A percentile compares a stretch with the other conserved stretches of the same genome.
Evolutionary conservation across 73 alveolate genomes (phyloP).

Genomic region (Paramecium bursaria): DNA sequence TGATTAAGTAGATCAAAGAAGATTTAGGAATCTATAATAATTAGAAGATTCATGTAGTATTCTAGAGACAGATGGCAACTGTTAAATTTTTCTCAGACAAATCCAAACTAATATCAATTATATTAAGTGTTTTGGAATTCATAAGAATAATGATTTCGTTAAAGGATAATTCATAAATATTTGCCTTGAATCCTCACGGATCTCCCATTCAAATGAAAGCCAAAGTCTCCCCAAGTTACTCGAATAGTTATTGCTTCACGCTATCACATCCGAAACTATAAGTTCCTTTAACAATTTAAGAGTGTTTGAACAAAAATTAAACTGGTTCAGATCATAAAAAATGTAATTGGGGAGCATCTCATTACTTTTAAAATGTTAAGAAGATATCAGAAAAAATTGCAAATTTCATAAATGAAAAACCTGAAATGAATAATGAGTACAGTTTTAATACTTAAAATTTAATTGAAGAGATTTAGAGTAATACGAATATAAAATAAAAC

Average conservation of each 20-base stretch:
- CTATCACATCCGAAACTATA: neutral
- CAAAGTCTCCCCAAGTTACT: neutral
- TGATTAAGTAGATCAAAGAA: neutral
- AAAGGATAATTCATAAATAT: neutral
- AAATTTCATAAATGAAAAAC: slow-evolving; percentile 18
- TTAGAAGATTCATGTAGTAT: neutral
- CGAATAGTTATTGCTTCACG: neutral
- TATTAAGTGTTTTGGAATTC: slow-evolving; percentile 22
- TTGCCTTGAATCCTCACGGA: slow-evolving; percentile 6
- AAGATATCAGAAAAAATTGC: neutral
- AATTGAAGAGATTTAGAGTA: neutral
- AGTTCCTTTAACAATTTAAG: neutral
- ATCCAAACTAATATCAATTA: slow-evolving; percentile 14
- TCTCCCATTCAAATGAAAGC: neutral
- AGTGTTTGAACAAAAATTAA: neutral
- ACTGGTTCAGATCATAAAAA: slow-evolving; percentile 18
- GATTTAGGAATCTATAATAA: neutral
- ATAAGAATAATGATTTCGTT: slow-evolving; percentile 1
- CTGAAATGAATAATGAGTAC: slow-evolving; percentile 24
- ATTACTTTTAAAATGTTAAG: neutral
- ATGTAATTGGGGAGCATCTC: slow-evolving; percentile 20
- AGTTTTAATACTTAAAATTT: neutral
- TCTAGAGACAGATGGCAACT: neutral
- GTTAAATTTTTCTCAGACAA: neutral
- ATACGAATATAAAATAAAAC: neutral